phyloP scores from a whole-genome alignment of 2,329 filamentous ascomycete genomes.

The Pseudonectria foliicola region DNA sequence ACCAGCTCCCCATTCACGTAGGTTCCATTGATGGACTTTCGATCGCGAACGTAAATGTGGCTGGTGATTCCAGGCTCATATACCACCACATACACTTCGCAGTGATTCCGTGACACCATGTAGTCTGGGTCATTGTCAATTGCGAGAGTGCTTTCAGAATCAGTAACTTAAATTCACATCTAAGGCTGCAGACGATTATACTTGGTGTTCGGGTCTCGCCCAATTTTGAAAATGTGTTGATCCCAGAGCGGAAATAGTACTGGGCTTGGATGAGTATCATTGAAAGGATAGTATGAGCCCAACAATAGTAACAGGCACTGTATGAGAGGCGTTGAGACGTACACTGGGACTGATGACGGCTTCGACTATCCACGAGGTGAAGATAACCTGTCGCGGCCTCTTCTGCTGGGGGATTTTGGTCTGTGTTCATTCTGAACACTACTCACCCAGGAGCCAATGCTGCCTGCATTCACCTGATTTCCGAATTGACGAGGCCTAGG shows the following conservation, averaged over 20 bases:
- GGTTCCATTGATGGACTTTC: slow-evolving; percentile 47
- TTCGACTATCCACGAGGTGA: slow-evolving; percentile 17
- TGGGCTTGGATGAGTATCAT: slow-evolving; percentile 4
- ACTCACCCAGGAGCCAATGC: no score
- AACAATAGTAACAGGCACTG: no score
- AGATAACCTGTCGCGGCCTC: slow-evolving; percentile 21
- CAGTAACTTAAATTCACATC: slow-evolving; percentile 1
- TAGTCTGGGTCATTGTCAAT: slow-evolving; percentile 31
- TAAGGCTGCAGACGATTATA: slow-evolving; percentile 11
- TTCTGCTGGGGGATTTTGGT: slow-evolving; percentile 3
- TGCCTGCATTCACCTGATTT: no score
- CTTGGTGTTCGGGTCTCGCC: slow-evolving; percentile 29
- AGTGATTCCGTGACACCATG: slow-evolving; percentile 45
- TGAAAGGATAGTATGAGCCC: no score
- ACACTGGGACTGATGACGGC: slow-evolving; percentile 19
- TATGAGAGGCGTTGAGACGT: no score
- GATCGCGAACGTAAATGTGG: slow-evolving; percentile 50
- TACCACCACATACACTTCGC: slow-evolving; percentile 47
- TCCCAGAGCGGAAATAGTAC: slow-evolving; percentile 24
- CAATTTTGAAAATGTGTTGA: slow-evolving; percentile 27
- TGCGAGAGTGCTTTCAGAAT: slow-evolving; percentile 27
- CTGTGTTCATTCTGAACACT: slow-evolving; percentile 11
- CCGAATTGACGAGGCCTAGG: no score
- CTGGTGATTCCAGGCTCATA: slow-evolving; percentile 36
- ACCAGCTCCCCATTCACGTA: slow-evolving; percentile 41